Evolutionary conservation across 2,329 filamentous ascomycete genomes (phyloP).

Genomic region (Verticillium zaregamsianum): DNA sequence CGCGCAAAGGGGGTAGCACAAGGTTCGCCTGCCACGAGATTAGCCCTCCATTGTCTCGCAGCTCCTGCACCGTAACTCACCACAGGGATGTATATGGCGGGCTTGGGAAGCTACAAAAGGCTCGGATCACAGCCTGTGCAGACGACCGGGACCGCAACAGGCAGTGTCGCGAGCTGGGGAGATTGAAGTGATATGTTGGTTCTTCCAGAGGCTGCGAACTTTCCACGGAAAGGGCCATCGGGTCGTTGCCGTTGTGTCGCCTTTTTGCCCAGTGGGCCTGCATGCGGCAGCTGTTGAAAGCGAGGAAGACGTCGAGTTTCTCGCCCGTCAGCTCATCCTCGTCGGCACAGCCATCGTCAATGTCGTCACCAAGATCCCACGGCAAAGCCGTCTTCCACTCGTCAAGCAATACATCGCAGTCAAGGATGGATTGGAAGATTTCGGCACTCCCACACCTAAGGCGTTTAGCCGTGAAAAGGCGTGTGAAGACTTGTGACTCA

Average conservation of each 20-base stretch:
- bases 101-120: constrained; percentile 3
- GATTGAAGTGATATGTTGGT: constrained; percentile 1
- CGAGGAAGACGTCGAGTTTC: constrained; percentile 8
- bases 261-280: constrained; percentile 11
- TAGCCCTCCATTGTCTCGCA: background rate
- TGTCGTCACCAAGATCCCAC: constrained; percentile 1
- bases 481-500: constrained; percentile 7
- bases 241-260: constrained; percentile 1
- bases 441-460: constrained; percentile 4
- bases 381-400: constrained; percentile 8
- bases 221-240: constrained; percentile 3
- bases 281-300: constrained; percentile 6
- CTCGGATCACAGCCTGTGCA: constrained; percentile 5
- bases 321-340: constrained; percentile 2
- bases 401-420: constrained; percentile 8
- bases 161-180: constrained; percentile 6
- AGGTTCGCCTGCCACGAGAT: constrained; percentile 2
- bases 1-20: constrained; percentile 11
- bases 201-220: background rate
- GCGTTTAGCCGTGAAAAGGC: constrained; percentile 9
- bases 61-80: background rate
- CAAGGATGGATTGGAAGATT: constrained; percentile 7
- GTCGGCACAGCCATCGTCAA: background rate
- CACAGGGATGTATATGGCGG: constrained; percentile 9
- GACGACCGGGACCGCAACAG: constrained; percentile 8